Evolutionary conservation across 139 green algal genomes (phyloP).

Genomic region (Auxenochlorella pyrenoidosa): DNA sequence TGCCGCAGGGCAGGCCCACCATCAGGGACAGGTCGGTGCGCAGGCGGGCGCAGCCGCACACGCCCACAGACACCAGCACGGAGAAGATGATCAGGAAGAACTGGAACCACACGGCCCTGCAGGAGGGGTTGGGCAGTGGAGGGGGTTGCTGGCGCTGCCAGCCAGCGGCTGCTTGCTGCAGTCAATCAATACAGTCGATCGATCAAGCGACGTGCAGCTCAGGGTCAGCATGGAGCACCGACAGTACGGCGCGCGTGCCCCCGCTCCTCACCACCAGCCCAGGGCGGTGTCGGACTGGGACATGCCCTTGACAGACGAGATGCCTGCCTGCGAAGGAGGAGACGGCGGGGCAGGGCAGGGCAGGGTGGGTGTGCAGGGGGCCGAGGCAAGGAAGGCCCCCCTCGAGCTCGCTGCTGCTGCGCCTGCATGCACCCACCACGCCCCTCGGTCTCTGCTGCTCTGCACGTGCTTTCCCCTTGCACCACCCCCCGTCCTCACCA

Average conservation of each 20-base stretch:
- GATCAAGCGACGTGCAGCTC: too few relatives aligned
- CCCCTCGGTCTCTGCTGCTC: too few relatives aligned
- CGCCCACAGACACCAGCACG: not conserved
- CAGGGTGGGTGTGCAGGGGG: not conserved
- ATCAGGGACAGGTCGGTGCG: not conserved
- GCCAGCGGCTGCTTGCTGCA: too few relatives aligned
- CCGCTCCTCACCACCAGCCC: not conserved
- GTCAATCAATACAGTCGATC: too few relatives aligned
- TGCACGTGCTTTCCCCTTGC: too few relatives aligned
- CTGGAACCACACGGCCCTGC: constrained; percentile 4
- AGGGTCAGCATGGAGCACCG: too few relatives aligned
- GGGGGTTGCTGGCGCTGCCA: too few relatives aligned
- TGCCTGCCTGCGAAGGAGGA: not conserved
- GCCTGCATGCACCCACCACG: not conserved
- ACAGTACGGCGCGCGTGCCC: too few relatives aligned
- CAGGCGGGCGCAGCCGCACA: not conserved
- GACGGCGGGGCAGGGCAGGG: not conserved
- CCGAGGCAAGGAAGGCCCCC: too few relatives aligned
- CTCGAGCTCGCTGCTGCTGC: too few relatives aligned
- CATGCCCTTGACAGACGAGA: not conserved
- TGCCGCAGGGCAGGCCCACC: not conserved
- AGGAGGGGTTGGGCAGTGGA: too few relatives aligned
- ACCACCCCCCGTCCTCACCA: not conserved
- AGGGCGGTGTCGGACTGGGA: not conserved
- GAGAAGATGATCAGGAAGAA: constrained; percentile 17